These are phyloP conservation scores for Rhizopus arrhizus DNA, from an alignment of 371 early-diverging fungal species.

Conservation along the genomic window DNA sequence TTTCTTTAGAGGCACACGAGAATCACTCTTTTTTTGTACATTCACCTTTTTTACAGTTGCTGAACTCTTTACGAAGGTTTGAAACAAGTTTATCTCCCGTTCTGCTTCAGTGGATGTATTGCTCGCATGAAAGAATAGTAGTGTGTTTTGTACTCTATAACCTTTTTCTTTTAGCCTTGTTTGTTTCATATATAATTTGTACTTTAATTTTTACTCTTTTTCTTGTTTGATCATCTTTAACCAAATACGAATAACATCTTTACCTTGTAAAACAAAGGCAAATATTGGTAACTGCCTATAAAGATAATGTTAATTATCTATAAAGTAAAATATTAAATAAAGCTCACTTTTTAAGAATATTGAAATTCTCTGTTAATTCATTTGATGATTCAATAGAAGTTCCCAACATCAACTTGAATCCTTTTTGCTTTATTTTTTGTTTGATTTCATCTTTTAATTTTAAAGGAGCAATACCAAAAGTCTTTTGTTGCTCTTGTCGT, in stretches of 20 bases:
- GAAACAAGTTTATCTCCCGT: conserved; percentile 17
- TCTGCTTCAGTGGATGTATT: conserved; percentile 7
- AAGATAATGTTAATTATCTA: not conserved
- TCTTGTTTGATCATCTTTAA: conserved; percentile 10
- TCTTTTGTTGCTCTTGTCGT: conserved; percentile 3
- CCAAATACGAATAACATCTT: conserved; percentile 32
- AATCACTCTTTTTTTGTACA: not conserved
- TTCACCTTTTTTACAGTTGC: not conserved
- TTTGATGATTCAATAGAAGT: not conserved
- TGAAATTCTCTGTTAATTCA: not conserved
- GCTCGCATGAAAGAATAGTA: conserved; percentile 8
- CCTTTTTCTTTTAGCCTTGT: conserved; percentile 1
- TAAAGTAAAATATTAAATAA: not conserved
- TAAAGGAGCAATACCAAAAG: conserved; percentile 7
- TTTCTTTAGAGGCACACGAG: conserved; percentile 2
- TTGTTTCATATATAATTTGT: conserved; percentile 2
- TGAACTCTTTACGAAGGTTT: not conserved
- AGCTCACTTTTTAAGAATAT: not conserved
- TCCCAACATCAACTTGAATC: not conserved
- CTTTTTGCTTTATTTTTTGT: not conserved
- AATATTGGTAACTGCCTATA: conserved; percentile 26
- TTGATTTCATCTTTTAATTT: conserved; percentile 1
- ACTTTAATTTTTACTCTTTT: conserved; percentile 9
- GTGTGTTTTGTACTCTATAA: conserved; percentile 14
- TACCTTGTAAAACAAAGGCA: conserved; percentile 37